A percentile compares a stretch with the other conserved stretches of the same genome.
Evolutionary conservation across 345 rosid genomes (phyloP).

Genomic region (Heritiera fomes): DNA sequence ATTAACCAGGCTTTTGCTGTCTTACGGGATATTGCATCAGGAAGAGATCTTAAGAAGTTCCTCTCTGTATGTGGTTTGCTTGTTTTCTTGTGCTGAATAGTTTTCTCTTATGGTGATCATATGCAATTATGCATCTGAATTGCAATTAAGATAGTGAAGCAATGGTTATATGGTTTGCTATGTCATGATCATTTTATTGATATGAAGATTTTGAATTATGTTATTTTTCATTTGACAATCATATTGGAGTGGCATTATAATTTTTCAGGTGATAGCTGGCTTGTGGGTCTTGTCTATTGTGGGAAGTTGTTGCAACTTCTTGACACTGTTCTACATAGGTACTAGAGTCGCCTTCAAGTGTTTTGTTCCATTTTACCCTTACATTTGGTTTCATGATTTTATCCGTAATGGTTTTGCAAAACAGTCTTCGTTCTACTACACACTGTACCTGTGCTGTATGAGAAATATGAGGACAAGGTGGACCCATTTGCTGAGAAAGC

Average conservation of each 20-base stretch:
- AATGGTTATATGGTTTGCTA: not conserved
- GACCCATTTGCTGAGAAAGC: constrained; percentile 84
- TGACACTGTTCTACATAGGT: constrained; percentile 86
- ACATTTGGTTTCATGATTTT: not conserved
- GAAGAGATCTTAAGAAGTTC: constrained; percentile 88
- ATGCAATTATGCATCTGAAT: not conserved
- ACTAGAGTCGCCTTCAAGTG: constrained; percentile 14
- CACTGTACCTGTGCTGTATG: constrained; percentile 80
- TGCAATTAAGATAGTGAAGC: not conserved
- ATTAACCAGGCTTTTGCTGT: constrained; percentile 53
- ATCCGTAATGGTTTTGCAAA: constrained; percentile 16
- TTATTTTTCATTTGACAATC: not conserved
- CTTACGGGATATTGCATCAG: constrained; percentile 78
- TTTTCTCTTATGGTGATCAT: not conserved
- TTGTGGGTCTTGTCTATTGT: constrained; percentile 75
- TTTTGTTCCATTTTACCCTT: not conserved
- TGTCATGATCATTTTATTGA: not conserved
- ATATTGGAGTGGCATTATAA: constrained; percentile 14
- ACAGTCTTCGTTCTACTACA: constrained; percentile 75
- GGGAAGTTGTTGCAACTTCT: constrained; percentile 77
- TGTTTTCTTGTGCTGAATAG: not conserved
- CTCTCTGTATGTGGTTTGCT: constrained; percentile 55
- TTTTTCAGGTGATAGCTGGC: constrained; percentile 61
- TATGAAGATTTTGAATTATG: not conserved
- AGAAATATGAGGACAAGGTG: constrained; percentile 78